Conservation (phyloP, 176 grass and related monocot species). For the Triticum monococcum region DNA sequence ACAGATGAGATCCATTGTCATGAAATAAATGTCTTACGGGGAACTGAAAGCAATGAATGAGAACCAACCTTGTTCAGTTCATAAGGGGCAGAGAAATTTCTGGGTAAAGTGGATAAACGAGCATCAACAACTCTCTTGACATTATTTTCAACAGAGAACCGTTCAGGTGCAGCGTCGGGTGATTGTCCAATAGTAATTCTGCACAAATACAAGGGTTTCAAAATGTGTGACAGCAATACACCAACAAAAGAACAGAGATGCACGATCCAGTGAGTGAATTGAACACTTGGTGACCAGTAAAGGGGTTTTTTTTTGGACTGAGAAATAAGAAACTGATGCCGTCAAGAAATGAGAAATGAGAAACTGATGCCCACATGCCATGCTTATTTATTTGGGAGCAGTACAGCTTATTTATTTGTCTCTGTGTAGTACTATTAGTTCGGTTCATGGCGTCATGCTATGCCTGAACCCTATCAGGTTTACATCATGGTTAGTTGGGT, state of each 20-base stretch:
- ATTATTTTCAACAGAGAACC: conserved; percentile 37
- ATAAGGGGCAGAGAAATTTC: conserved; percentile 36
- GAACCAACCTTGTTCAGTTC: conserved; percentile 37
- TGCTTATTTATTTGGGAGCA: too few species aligned
- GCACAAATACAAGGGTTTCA: conserved; percentile 69
- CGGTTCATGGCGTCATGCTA: too few species aligned
- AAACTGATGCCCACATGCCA: too few species aligned
- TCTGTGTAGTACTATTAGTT: too few species aligned
- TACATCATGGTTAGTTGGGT: too few species aligned
- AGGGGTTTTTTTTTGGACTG: not conserved
- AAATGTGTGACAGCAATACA: conserved; percentile 35
- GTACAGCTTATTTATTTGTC: too few species aligned
- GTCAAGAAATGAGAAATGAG: too few species aligned
- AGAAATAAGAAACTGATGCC: too few species aligned
- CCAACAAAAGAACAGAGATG: conserved; percentile 21
- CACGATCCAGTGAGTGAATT: not conserved
- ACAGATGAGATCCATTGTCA: conserved; percentile 1
- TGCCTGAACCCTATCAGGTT: too few species aligned
- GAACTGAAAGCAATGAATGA: not conserved
- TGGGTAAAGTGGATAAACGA: conserved; percentile 25
- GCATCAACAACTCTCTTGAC: conserved; percentile 44
- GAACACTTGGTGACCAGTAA: not conserved
- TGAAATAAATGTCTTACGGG: not conserved
- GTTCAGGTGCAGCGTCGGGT: conserved; percentile 25
- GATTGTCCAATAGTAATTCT: conserved; percentile 29